phyloP scores from a whole-genome alignment of 106 monocot genomes.

The Apostasia ramifera region DNA sequence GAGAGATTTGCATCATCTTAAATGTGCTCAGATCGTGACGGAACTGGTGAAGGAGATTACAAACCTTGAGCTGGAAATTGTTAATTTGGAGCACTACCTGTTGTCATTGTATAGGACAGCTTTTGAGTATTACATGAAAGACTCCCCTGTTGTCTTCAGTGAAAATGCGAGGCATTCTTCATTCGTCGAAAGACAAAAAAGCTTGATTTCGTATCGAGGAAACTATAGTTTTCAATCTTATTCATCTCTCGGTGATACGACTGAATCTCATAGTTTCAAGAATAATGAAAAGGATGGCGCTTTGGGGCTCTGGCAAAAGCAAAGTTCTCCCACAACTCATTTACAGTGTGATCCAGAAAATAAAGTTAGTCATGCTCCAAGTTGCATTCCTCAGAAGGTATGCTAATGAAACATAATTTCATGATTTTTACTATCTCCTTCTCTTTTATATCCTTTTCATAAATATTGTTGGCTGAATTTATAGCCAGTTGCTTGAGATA shows the following conservation, averaged over 20 bases:
- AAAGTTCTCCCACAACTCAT: background rate
- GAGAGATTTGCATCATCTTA: no score
- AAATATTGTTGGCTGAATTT: no score
- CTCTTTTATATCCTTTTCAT: no score
- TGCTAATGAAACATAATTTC: background rate
- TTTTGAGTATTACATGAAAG: conserved; percentile 39
- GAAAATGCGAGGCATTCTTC: background rate
- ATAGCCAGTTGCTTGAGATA: no score
- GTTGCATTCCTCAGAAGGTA: background rate
- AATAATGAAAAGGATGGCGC: background rate
- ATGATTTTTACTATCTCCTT: background rate
- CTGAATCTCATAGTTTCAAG: background rate
- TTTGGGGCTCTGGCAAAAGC: background rate
- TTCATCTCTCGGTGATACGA: background rate
- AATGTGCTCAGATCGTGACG: conserved; percentile 33
- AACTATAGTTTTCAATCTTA: background rate
- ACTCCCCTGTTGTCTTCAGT: background rate
- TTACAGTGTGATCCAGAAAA: background rate
- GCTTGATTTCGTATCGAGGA: background rate
- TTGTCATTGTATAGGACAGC: conserved; percentile 62
- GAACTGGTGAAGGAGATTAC: conserved; percentile 71
- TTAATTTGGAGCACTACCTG: conserved; percentile 58
- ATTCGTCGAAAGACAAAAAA: background rate
- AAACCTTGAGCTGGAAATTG: conserved; percentile 64
- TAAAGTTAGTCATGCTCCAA: background rate